These are phyloP conservation scores for Kodamaea kakaduensis DNA, from an alignment of 805 yeast species.

Conservation along the genomic window DNA sequence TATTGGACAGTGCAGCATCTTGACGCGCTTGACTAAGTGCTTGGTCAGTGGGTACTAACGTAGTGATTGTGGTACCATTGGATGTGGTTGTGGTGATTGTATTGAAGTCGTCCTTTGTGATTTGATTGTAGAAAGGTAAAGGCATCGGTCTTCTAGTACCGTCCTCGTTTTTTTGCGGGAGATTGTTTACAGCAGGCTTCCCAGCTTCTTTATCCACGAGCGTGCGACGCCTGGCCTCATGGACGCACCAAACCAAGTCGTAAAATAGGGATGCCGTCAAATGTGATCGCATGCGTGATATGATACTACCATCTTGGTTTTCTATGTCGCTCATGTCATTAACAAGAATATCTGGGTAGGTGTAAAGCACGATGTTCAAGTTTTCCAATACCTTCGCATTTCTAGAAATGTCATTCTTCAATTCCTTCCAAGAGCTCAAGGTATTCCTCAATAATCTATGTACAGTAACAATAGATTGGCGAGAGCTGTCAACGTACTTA, in stretches of 20 bases:
- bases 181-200: conserved; percentile 8
- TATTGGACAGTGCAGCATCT: conserved; percentile 51
- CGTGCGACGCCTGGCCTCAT: conserved; percentile 80
- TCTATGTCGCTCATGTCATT: conserved; percentile 33
- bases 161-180: conserved; percentile 10
- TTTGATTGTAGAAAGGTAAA: conserved; percentile 85
- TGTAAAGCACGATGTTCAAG: conserved; percentile 77
- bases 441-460: conserved; percentile 85
- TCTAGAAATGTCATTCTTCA: conserved; percentile 85
- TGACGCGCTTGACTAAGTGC: conserved; percentile 63
- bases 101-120: conserved; percentile 82
- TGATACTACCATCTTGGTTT: conserved; percentile 42
- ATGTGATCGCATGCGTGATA: conserved; percentile 87
- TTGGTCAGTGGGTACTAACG: conserved; percentile 79
- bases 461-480: conserved; percentile 91
- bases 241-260: conserved; percentile 91
- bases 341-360: conserved; percentile 75
- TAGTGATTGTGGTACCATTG: conserved; percentile 87
- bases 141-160: conserved; percentile 49
- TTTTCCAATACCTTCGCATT: conserved; percentile 89
- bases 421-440: conserved; percentile 85
- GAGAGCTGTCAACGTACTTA: conserved; percentile 77
- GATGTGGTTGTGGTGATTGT: conserved; percentile 85
- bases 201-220: conserved; percentile 26
- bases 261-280: conserved; percentile 86